Conservation (phyloP, 2,329 filamentous ascomycete species). For the Colletotrichum sp. region DNA sequence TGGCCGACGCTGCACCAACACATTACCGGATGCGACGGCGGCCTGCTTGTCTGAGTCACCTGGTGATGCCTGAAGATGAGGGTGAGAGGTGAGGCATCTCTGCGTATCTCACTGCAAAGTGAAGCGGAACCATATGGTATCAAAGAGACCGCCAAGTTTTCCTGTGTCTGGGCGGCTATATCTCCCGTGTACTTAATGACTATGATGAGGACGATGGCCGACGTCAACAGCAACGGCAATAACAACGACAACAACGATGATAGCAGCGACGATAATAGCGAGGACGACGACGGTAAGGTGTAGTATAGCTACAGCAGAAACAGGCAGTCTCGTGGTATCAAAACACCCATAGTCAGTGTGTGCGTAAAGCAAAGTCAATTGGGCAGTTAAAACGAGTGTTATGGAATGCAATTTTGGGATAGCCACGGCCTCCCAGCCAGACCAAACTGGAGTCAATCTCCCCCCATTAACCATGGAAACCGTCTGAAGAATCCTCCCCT, state of each 20-base stretch:
- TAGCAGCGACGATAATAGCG: too few species aligned
- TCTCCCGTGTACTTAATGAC: not conserved
- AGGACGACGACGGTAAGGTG: not conserved
- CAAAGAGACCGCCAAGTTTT: not conserved
- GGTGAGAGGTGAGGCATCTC: not conserved
- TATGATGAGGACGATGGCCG: not conserved
- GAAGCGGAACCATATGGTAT: not conserved
- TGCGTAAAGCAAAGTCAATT: not conserved
- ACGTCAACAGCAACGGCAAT: too few species aligned
- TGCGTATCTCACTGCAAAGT: not conserved
- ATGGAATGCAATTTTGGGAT: not conserved
- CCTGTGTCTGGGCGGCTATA: not conserved
- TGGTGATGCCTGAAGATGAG: not conserved
- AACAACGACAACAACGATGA: too few species aligned
- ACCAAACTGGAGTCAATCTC: not conserved
- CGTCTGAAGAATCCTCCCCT: not conserved
- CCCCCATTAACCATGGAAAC: not conserved
- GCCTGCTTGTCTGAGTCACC: not conserved
- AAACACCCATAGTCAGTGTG: not conserved
- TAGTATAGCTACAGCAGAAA: not conserved
- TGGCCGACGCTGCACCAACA: not conserved
- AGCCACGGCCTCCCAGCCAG: not conserved
- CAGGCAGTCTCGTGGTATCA: not conserved
- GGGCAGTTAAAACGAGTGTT: not conserved
- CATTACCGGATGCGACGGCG: not conserved